phyloP scores from a whole-genome alignment of 306 rosid genomes.

The Ochetophila trinervis region DNA sequence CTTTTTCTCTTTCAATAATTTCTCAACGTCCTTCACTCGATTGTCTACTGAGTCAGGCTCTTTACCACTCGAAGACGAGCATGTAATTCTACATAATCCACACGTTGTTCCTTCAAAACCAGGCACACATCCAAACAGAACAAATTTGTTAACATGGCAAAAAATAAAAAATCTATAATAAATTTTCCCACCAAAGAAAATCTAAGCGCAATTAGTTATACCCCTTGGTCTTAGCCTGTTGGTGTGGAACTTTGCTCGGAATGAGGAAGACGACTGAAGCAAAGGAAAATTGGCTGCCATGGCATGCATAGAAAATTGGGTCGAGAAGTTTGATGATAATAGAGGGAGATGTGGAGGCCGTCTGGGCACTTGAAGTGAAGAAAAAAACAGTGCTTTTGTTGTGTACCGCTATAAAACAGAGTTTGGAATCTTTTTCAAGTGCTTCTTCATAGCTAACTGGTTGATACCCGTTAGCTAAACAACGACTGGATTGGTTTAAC shows the following conservation, averaged over 20 bases:
- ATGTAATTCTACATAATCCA: slow-evolving; percentile 36
- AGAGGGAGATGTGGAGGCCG: slow-evolving; percentile 3
- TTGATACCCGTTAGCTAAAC: no score
- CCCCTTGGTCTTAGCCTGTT: slow-evolving; percentile 43
- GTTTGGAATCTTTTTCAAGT: slow-evolving; percentile 3
- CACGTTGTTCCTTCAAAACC: slow-evolving; percentile 30
- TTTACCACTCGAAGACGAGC: slow-evolving; percentile 68
- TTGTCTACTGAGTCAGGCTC: slow-evolving; percentile 46
- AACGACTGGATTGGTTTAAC: no score
- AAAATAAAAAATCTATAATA: neutral
- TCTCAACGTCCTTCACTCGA: slow-evolving; percentile 42
- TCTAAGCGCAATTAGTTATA: neutral
- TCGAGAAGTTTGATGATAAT: neutral
- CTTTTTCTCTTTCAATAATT: slow-evolving; percentile 41
- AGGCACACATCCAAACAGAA: neutral
- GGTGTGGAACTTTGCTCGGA: slow-evolving; percentile 26
- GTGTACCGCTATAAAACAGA: neutral
- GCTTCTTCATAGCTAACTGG: no score
- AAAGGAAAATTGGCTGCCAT: slow-evolving; percentile 61
- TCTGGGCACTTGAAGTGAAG: slow-evolving; percentile 7
- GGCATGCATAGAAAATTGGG: slow-evolving; percentile 3
- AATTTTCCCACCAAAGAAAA: neutral
- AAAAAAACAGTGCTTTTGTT: neutral
- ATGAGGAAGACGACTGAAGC: slow-evolving; percentile 32
- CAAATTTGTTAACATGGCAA: neutral